These are phyloP conservation scores for Celoporthe dispersa DNA, from an alignment of 2,329 filamentous ascomycete genomes.

Conservation along the genomic window DNA sequence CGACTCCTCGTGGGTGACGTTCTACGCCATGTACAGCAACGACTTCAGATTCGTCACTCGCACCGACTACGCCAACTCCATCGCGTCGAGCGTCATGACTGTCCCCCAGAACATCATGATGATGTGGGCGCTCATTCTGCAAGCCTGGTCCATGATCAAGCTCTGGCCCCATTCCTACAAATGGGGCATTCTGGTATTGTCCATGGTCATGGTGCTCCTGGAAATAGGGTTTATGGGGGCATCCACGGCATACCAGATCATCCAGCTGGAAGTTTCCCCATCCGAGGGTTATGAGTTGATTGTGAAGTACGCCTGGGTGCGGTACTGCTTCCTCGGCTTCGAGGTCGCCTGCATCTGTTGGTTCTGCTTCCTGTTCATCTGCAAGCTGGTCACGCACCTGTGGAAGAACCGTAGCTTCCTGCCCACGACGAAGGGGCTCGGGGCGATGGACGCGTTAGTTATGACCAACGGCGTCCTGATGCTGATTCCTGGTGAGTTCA, in stretches of 20 bases:
- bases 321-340: conserved; percentile 41
- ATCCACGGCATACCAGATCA: conserved; percentile 43
- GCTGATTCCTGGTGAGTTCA: conserved; percentile 56
- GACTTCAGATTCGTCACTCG: conserved; percentile 57
- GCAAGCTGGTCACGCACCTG: conserved; percentile 55
- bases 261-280: conserved; percentile 35
- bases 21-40: conserved; percentile 62
- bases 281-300: conserved; percentile 11
- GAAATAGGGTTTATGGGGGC: conserved; percentile 41
- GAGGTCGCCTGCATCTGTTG: conserved; percentile 44
- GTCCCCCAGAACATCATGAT: conserved; percentile 51
- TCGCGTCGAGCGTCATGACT: conserved; percentile 47
- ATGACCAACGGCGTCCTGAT: conserved; percentile 62
- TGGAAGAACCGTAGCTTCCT: conserved; percentile 52
- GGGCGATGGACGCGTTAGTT: conserved; percentile 58
- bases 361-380: conserved; percentile 61
- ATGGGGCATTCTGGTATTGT: conserved; percentile 36
- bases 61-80: conserved; percentile 42
- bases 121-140: conserved; percentile 53
- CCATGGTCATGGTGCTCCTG: conserved; percentile 39
- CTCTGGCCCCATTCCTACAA: conserved; percentile 50
- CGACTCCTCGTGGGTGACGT: conserved; percentile 62
- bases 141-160: conserved; percentile 57
- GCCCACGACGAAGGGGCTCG: conserved; percentile 46
- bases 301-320: conserved; percentile 41